Conservation (phyloP, 225 moss, liverwort and hornwort species). For the Pseudisothecium myosuroides region DNA sequence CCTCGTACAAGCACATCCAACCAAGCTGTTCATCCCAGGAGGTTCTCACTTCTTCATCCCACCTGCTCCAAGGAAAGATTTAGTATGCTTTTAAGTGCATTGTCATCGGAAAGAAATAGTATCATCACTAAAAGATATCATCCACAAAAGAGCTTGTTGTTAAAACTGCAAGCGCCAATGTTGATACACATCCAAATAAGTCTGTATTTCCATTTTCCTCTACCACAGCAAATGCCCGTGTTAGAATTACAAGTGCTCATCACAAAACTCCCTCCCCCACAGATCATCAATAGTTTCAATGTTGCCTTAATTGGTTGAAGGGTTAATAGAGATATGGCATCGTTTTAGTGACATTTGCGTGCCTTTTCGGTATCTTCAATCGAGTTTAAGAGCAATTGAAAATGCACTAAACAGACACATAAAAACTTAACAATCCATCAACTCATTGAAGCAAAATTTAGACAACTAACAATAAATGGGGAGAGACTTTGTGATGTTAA, state of each 20-base stretch:
- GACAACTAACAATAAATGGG: background rate
- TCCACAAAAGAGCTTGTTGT: background rate
- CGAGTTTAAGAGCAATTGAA: background rate
- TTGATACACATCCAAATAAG: background rate
- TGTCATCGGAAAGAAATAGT: background rate
- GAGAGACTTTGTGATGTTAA: background rate
- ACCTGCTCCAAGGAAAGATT: constrained; percentile 20
- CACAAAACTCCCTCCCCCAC: background rate
- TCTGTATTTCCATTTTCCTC: background rate
- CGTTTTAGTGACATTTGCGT: background rate
- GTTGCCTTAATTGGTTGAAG: background rate
- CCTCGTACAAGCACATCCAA: constrained; percentile 40
- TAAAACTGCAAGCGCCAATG: background rate
- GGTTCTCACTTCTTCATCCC: constrained; percentile 62
- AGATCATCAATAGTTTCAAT: background rate
- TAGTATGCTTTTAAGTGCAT: background rate
- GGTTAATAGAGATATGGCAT: background rate
- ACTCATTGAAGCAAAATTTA: background rate
- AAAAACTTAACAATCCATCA: background rate
- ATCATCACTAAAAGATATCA: background rate
- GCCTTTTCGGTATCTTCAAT: background rate
- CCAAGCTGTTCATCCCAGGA: constrained; percentile 57
- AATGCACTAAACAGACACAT: background rate
- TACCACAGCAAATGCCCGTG: background rate
- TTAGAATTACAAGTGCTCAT: background rate